Base-by-base conservation (phyloP, 1,284 basidiomycete species). In the Ustilago cynodontis region DNA sequence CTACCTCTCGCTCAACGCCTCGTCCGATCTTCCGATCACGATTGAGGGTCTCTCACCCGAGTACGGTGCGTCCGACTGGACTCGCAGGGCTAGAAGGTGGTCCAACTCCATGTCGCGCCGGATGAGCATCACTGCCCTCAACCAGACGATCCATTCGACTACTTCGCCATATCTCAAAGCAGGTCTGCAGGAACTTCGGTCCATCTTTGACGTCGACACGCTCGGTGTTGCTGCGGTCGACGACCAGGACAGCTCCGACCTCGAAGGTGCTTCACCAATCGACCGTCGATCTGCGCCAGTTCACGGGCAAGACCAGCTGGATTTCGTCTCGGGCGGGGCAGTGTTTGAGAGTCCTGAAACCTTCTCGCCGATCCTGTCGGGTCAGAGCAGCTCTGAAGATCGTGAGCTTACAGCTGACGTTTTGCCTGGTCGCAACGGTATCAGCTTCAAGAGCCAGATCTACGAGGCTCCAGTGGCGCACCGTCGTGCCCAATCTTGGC, bases 151-250 rank as follows among this genome's bases (percentile, higher is more conserved):
- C 5, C 72, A 72, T 8, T 77, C 74, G 37, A 71, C 74, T 1
- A 69, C 79, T 2, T 65, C 77, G 29, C 79, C 79, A 7, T 79
- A 73, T 33, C 70, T 81, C 51, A 71, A 72, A 31, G 79, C 79
- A 10, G 79, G 79, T 14, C 60, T 81, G n/a, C 74, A 81, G 56
- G 79, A 81, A 45, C 61, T 81, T 35, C 55, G 77, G 28, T 77
- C 73, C 57, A 81, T 81, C 53, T 81, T 81, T 69, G 79, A 81
- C 47, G 79, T 81, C 28, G 79, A 81, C 41, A 66, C 74, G 3
- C 61, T 77, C 13, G 68, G 73, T 22, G 47, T 28, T 14, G 62
- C 56, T 14, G 62, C 56, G 3, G 56, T 57, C 35, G 63, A 70
- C n/a, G 66, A 57, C 35, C 57, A 65, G 10, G 56, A 63, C 14